These are phyloP conservation scores for Apiotrichum gracile DNA, from an alignment of 1,284 basidiomycete genomes.

Conservation along the genomic window DNA sequence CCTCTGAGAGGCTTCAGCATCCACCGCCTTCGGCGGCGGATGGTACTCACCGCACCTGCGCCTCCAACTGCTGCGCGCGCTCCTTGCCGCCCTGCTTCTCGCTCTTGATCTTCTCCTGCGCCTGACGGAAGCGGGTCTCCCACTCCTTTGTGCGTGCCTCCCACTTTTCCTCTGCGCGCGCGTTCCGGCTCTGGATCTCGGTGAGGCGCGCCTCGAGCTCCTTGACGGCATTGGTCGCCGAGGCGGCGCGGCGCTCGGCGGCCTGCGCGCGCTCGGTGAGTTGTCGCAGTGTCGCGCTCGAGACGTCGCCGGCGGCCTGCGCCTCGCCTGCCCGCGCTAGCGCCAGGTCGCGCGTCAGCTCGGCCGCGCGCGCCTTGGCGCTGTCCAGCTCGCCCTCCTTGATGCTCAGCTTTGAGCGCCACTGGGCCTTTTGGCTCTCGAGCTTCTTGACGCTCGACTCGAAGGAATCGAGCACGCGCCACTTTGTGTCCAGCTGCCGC, in stretches of 20 bases:
- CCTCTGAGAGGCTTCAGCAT: neutral
- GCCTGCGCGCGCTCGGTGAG: slow-evolving; percentile 66
- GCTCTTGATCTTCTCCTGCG: slow-evolving; percentile 90
- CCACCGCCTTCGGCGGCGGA: too few relatives aligned
- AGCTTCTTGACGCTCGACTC: slow-evolving; percentile 80
- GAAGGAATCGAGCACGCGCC: slow-evolving; percentile 90
- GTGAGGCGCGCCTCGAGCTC: slow-evolving; percentile 77
- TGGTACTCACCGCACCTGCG: slow-evolving; percentile 42
- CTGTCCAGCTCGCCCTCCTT: slow-evolving; percentile 88
- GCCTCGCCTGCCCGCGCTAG: neutral
- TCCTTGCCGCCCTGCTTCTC: slow-evolving; percentile 95
- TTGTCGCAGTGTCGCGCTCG: slow-evolving; percentile 53
- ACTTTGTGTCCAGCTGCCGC: slow-evolving; percentile 78
- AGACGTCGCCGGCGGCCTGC: slow-evolving; percentile 44
- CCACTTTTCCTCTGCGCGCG: slow-evolving; percentile 74
- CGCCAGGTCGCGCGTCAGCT: slow-evolving; percentile 53
- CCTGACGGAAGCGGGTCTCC: slow-evolving; percentile 70
- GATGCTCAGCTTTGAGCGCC: slow-evolving; percentile 72
- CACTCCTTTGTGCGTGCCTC: slow-evolving; percentile 88
- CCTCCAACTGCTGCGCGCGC: slow-evolving; percentile 50
- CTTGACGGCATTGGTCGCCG: slow-evolving; percentile 73
- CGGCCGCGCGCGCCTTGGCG: slow-evolving; percentile 69
- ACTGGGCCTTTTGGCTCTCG: slow-evolving; percentile 73
- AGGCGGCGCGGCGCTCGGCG: slow-evolving; percentile 73
- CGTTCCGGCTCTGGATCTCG: slow-evolving; percentile 62